A percentile compares a stretch with the other conserved stretches of the same genome.
Evolutionary conservation across 2,329 filamentous ascomycete genomes (phyloP).

Genomic region (Cytospora schulzeri): DNA sequence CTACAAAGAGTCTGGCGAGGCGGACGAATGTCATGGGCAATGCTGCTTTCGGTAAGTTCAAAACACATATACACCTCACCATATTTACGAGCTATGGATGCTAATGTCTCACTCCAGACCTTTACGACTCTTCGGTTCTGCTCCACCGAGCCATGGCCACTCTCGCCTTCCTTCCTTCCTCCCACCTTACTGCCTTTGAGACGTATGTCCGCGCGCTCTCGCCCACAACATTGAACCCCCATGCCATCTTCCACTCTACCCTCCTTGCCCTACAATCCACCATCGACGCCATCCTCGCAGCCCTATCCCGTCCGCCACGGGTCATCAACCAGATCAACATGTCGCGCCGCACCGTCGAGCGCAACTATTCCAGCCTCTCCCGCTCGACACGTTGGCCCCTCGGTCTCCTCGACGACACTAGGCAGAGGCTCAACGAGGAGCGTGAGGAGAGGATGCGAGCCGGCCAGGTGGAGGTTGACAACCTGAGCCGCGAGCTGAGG

Average conservation of each 20-base stretch:
- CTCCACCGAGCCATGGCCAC: conserved; percentile 55
- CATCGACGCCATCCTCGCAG: conserved; percentile 76
- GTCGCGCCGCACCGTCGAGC: conserved; percentile 75
- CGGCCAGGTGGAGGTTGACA: conserved; percentile 69
- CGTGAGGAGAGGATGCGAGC: conserved; percentile 77
- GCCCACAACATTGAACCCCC: conserved; percentile 72
- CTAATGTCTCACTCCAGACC: conserved; percentile 51
- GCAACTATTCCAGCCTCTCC: conserved; percentile 73
- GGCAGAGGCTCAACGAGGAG: conserved; percentile 80
- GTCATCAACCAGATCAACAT: conserved; percentile 77
- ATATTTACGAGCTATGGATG: not conserved
- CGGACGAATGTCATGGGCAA: conserved; percentile 74
- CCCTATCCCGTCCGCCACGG: conserved; percentile 76
- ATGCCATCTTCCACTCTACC: conserved; percentile 71
- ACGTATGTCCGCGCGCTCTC: conserved; percentile 68
- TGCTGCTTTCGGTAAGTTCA: conserved; percentile 57
- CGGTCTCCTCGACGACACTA: conserved; percentile 81
- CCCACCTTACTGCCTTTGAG: conserved; percentile 71
- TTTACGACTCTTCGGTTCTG: conserved; percentile 65
- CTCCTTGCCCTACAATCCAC: conserved; percentile 82
- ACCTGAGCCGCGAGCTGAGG: conserved; percentile 77
- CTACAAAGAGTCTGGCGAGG: conserved; percentile 79
- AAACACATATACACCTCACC: not conserved
- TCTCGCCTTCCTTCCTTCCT: conserved; percentile 67
- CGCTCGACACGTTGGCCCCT: conserved; percentile 80